Evolutionary conservation across 2,329 filamentous ascomycete genomes (phyloP).

Genomic region (Thermothelomyces thermophilus): DNA sequence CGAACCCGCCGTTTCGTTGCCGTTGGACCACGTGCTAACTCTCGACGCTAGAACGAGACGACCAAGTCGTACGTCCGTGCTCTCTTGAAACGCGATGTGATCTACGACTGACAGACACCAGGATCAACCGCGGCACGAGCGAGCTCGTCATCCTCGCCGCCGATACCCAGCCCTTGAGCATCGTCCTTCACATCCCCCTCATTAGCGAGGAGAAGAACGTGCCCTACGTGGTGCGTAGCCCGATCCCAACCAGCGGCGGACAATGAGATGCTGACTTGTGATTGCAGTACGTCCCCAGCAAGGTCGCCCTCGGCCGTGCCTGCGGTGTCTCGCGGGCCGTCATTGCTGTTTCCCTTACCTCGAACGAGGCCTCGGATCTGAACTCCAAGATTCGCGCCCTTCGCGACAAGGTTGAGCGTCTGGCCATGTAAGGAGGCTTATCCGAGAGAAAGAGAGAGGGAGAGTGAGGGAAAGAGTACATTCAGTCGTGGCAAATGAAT

Average conservation of each 20-base stretch:
- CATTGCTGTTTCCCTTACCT: conserved; percentile 82
- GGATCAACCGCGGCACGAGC: conserved; percentile 62
- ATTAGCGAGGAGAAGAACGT: conserved; percentile 74
- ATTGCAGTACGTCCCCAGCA: conserved; percentile 53
- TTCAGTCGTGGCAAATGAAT: too few relatives aligned
- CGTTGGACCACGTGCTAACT: neutral
- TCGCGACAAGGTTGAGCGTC: conserved; percentile 91
- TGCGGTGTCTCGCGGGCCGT: conserved; percentile 85
- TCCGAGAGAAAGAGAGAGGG: neutral
- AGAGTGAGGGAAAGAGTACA: too few relatives aligned
- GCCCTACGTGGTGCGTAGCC: conserved; percentile 44
- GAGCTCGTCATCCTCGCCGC: conserved; percentile 87
- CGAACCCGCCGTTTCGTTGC: neutral
- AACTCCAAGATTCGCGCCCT: conserved; percentile 79
- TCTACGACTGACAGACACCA: conserved; percentile 7
- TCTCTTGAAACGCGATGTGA: neutral
- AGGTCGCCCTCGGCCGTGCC: conserved; percentile 81
- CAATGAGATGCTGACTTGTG: neutral
- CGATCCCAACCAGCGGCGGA: neutral
- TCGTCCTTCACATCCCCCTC: conserved; percentile 82
- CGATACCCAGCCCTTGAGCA: conserved; percentile 80
- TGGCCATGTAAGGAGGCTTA: conserved; percentile 65
- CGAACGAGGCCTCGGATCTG: conserved; percentile 84
- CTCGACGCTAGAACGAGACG: conserved; percentile 22
- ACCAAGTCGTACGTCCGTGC: conserved; percentile 24